Percentiles rank a stretch among this genome's conserved stretches.
Conservation (phyloP, 2,329 filamentous ascomycete genomes). For the Phyllosticta paracitricarpa region DNA sequence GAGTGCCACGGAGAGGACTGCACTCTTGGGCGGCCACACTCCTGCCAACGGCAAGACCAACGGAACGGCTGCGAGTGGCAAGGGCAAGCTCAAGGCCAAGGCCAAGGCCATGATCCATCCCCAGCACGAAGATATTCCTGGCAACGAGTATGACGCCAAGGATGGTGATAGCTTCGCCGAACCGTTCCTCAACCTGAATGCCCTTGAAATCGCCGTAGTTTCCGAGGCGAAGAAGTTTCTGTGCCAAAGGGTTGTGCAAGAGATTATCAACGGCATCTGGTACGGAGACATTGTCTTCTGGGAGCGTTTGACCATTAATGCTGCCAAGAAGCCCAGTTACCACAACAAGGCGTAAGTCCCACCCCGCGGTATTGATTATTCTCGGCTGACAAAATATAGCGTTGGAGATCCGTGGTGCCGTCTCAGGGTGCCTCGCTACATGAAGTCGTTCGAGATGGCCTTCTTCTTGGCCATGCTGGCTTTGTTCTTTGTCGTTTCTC, state of each 20-base stretch:
- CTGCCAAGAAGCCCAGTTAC: conserved; percentile 64
- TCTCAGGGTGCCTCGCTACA: conserved; percentile 68
- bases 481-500: conserved; percentile 78
- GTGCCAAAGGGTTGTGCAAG: conserved; percentile 69
- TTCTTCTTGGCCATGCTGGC: conserved; percentile 70
- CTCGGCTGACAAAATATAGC: not conserved
- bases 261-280: conserved; percentile 77
- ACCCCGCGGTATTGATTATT: not conserved
- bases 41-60: conserved; percentile 34
- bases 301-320: conserved; percentile 64
- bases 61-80: conserved; percentile 19
- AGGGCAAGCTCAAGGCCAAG: not conserved
- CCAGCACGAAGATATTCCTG: conserved; percentile 15
- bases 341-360: conserved; percentile 50
- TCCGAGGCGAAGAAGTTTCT: conserved; percentile 77
- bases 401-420: conserved; percentile 57
- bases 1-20: conserved; percentile 9
- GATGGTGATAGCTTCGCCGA: conserved; percentile 54
- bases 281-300: conserved; percentile 80
- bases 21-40: conserved; percentile 7
- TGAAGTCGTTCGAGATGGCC: conserved; percentile 72
- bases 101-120: conserved; percentile 33
- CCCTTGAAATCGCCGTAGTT: conserved; percentile 75
- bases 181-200: conserved; percentile 70
- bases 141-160: conserved; percentile 19